Evolutionary conservation across 352 stramenopile genomes (phyloP).

Genomic region (Globisporangium ultimum): DNA sequence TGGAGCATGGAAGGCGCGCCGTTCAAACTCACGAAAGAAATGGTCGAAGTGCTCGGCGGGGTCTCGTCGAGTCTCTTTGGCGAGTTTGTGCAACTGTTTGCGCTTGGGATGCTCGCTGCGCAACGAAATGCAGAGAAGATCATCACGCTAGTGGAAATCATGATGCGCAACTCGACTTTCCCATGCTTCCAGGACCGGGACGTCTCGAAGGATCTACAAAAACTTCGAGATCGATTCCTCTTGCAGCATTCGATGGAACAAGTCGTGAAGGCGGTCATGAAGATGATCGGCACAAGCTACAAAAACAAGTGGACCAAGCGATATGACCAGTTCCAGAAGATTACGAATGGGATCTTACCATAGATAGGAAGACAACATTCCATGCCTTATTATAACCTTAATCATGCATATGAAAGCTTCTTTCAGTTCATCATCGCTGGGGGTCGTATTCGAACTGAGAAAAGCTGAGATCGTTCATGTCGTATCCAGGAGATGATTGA

Average conservation of each 20-base stretch:
- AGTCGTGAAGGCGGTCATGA: constrained; percentile 71
- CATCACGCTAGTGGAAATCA: constrained; percentile 71
- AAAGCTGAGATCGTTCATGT: constrained; percentile 79
- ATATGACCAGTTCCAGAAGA: constrained; percentile 94
- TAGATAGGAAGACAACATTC: constrained; percentile 19
- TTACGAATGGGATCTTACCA: constrained; percentile 85
- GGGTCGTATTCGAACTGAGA: constrained; percentile 86
- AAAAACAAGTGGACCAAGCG: constrained; percentile 91
- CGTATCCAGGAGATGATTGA: constrained; percentile 29
- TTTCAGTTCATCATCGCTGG: constrained; percentile 4
- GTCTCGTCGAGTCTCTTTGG: constrained; percentile 52
- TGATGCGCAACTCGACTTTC: constrained; percentile 83
- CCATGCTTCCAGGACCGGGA: constrained; percentile 81
- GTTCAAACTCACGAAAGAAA: constrained; percentile 96
- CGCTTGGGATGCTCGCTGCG: constrained; percentile 43
- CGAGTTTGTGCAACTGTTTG: constrained; percentile 69
- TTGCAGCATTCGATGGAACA: constrained; percentile 53
- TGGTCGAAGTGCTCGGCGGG: constrained; percentile 90
- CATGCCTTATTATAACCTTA: background rate
- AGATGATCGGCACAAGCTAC: constrained; percentile 91
- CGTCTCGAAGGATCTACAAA: constrained; percentile 83
- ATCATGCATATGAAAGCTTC: too few relatives aligned
- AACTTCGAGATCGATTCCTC: constrained; percentile 66
- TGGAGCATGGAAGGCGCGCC: constrained; percentile 92
- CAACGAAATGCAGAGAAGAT: constrained; percentile 63